phyloP scores from a whole-genome alignment of 2,329 filamentous ascomycete species.

The Microdochium bolleyi region DNA sequence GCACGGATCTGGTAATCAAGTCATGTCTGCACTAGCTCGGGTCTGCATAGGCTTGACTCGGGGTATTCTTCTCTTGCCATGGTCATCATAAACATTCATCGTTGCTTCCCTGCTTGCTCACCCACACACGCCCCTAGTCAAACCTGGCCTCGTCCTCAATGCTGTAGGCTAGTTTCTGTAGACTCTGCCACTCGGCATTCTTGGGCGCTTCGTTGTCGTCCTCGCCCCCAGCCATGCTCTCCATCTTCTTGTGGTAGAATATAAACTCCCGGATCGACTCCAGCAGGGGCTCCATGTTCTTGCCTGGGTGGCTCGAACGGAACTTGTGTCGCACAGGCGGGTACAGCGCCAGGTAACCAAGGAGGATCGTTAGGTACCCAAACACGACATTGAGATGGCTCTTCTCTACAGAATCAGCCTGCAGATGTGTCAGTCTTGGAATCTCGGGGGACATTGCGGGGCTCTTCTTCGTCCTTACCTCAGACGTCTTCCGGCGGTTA shows the following conservation, averaged over 20 bases:
- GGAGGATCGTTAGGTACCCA: slow-evolving; percentile 76
- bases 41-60: background rate
- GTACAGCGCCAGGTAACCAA: slow-evolving; percentile 70
- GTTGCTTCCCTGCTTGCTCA: background rate
- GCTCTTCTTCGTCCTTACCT: slow-evolving; percentile 44
- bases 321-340: slow-evolving; percentile 34
- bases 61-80: background rate
- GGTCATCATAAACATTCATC: background rate
- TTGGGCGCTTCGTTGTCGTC: background rate
- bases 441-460: background rate
- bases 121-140: background rate
- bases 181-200: background rate
- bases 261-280: slow-evolving; percentile 49
- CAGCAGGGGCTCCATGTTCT: slow-evolving; percentile 36
- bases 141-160: background rate
- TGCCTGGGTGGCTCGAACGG: slow-evolving; percentile 29
- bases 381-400: slow-evolving; percentile 74
- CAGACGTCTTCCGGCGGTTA: slow-evolving; percentile 54
- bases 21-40: background rate
- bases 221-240: slow-evolving; percentile 10
- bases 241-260: slow-evolving; percentile 39
- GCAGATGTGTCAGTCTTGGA: slow-evolving; percentile 11
- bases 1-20: background rate
- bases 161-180: background rate
- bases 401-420: slow-evolving; percentile 67